Conservation (phyloP, 352 stramenopile species). For the Albugo candida region DNA sequence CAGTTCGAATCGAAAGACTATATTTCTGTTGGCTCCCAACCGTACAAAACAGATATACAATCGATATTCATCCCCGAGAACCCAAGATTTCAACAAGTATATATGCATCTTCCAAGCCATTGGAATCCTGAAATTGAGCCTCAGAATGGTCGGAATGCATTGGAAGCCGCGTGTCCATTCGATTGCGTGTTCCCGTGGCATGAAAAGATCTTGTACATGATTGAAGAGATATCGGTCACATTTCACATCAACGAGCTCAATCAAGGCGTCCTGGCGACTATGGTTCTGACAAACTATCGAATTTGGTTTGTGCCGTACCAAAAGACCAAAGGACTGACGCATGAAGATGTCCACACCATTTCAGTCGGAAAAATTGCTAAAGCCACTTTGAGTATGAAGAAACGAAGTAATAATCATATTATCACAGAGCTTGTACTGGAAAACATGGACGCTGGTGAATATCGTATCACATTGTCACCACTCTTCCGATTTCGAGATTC, state of each 20-base stretch:
- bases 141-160: conserved; percentile 36
- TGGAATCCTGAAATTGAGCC: conserved; percentile 59
- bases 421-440: conserved; percentile 58
- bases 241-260: conserved; percentile 78
- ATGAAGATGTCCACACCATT: conserved; percentile 74
- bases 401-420: conserved; percentile 61
- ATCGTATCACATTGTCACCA: conserved; percentile 66
- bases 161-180: conserved; percentile 41
- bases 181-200: conserved; percentile 68
- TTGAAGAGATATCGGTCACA: conserved; percentile 74
- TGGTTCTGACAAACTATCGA: conserved; percentile 68
- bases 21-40: conserved; percentile 36
- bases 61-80: conserved; percentile 70
- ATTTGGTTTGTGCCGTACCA: conserved; percentile 75
- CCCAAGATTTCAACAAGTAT: conserved; percentile 49
- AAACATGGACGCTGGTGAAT: conserved; percentile 74
- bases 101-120: conserved; percentile 52
- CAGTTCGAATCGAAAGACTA: conserved; percentile 56
- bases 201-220: conserved; percentile 67
- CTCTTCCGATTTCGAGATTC: conserved; percentile 42
- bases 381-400: conserved; percentile 54
- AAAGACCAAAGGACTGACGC: conserved; percentile 40
- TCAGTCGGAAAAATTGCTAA: conserved; percentile 60
- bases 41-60: conserved; percentile 52
- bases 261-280: conserved; percentile 54